These are phyloP conservation scores for Tylopilus felleus DNA, from an alignment of 768 basidiomycete genomes.

Conservation along the genomic window DNA sequence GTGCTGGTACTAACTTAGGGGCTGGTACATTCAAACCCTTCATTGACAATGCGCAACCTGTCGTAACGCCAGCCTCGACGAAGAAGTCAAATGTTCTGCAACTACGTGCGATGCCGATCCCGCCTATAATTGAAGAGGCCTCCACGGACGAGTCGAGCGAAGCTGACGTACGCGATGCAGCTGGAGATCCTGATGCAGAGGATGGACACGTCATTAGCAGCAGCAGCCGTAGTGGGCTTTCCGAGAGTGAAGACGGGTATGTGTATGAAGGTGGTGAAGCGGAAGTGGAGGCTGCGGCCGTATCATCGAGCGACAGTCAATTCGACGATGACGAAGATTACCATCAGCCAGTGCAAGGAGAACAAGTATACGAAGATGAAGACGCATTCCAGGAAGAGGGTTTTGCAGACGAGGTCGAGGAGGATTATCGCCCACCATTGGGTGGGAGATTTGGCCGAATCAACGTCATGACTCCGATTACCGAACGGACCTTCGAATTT, in stretches of 20 bases:
- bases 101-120: constrained; percentile 15
- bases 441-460: constrained; percentile 79
- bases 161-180: constrained; percentile 16
- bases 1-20: constrained; percentile 3
- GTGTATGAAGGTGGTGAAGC: constrained; percentile 27
- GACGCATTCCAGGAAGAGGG: constrained; percentile 29
- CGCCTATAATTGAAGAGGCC: constrained; percentile 24
- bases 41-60: constrained; percentile 21
- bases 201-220: constrained; percentile 24
- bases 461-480: constrained; percentile 96
- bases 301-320: constrained; percentile 32
- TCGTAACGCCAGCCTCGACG: constrained; percentile 15
- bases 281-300: constrained; percentile 24
- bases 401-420: constrained; percentile 31
- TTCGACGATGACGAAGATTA: constrained; percentile 31
- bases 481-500: constrained; percentile 89
- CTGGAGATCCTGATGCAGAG: constrained; percentile 22
- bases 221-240: constrained; percentile 30
- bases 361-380: constrained; percentile 19
- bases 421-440: constrained; percentile 43
- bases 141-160: constrained; percentile 36
- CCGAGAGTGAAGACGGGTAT: constrained; percentile 36
- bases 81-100: constrained; percentile 21
- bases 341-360: constrained; percentile 9
- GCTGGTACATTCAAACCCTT: constrained; percentile 38